Evolutionary conservation across 2,329 filamentous ascomycete genomes (phyloP).

Genomic region (Cryphonectria parasitica): DNA sequence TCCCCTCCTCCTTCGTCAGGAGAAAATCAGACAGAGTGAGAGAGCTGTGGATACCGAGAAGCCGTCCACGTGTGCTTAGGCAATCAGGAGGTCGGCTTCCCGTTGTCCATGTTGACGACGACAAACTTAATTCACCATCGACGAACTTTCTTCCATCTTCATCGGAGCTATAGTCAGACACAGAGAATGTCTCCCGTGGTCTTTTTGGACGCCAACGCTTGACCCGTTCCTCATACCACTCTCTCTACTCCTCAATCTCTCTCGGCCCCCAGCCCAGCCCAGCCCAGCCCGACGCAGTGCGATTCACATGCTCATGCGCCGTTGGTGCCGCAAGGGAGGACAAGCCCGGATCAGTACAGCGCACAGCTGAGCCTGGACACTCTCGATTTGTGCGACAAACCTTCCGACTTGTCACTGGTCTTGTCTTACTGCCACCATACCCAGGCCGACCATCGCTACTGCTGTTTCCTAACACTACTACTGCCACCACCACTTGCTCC

Average conservation of each 20-base stretch:
- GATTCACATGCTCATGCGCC: slow-evolving; percentile 21
- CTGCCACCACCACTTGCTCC: neutral
- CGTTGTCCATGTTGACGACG: neutral
- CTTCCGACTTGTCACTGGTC: slow-evolving; percentile 20
- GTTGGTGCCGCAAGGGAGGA: slow-evolving; percentile 26
- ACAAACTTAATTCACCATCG: neutral
- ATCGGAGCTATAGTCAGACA: neutral
- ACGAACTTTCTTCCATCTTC: neutral
- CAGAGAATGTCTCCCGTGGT: slow-evolving; percentile 14
- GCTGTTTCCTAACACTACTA: slow-evolving; percentile 7
- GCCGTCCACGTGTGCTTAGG: neutral
- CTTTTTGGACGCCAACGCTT: neutral
- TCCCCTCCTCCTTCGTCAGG: slow-evolving; percentile 1
- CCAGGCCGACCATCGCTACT: neutral
- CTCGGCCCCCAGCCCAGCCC: neutral
- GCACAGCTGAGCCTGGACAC: slow-evolving; percentile 24
- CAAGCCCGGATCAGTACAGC: slow-evolving; percentile 22
- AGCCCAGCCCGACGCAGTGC: slow-evolving; percentile 1
- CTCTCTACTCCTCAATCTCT: too few relatives aligned
- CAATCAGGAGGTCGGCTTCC: neutral
- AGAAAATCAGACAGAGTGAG: neutral
- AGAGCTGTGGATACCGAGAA: slow-evolving; percentile 1
- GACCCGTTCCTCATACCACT: neutral
- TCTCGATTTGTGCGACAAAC: slow-evolving; percentile 25
- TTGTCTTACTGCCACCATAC: slow-evolving; percentile 19